Conservation (phyloP, 805 yeast species). For the Teunomyces cretensis region DNA sequence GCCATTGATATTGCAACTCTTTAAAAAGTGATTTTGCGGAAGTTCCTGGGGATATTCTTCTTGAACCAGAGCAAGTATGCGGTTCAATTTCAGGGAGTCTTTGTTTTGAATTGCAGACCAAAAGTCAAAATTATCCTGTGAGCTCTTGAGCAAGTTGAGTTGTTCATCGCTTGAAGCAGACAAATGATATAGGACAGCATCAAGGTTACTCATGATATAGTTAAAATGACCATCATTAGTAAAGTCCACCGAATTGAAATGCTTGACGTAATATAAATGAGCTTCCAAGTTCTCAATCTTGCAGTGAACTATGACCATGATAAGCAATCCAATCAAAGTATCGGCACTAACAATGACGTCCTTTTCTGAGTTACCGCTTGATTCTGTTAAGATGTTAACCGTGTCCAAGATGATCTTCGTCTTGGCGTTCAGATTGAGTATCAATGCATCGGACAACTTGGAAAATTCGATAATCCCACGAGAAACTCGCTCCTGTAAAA, state of each 20-base stretch:
- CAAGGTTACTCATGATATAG: constrained; percentile 79
- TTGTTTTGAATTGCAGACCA: constrained; percentile 50
- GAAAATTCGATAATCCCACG: constrained; percentile 54
- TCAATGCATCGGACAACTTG: constrained; percentile 39
- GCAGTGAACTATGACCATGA: constrained; percentile 68
- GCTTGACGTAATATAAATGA: constrained; percentile 64
- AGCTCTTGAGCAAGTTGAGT: constrained; percentile 36
- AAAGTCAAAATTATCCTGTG: constrained; percentile 49
- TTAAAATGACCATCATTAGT: constrained; percentile 60
- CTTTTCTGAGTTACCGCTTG: background rate
- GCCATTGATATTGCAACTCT: constrained; percentile 45
- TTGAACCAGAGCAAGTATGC: background rate
- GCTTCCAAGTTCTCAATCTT: constrained; percentile 56
- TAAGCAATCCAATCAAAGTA: constrained; percentile 66
- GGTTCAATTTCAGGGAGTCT: constrained; percentile 19
- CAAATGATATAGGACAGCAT: constrained; percentile 73
- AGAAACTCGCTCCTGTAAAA: constrained; percentile 40
- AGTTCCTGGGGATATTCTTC: constrained; percentile 5
- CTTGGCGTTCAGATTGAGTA: constrained; percentile 47
- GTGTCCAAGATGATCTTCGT: constrained; percentile 50
- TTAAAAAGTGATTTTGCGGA: constrained; percentile 22
- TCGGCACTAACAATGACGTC: constrained; percentile 69
- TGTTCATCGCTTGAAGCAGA: constrained; percentile 23
- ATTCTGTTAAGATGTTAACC: constrained; percentile 47
- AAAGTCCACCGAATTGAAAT: constrained; percentile 45